Percentiles rank a stretch among this genome's conserved stretches.
phyloP scores from a whole-genome alignment of 2,329 filamentous ascomycete species.

The Pseudogymnoascus sp. region DNA sequence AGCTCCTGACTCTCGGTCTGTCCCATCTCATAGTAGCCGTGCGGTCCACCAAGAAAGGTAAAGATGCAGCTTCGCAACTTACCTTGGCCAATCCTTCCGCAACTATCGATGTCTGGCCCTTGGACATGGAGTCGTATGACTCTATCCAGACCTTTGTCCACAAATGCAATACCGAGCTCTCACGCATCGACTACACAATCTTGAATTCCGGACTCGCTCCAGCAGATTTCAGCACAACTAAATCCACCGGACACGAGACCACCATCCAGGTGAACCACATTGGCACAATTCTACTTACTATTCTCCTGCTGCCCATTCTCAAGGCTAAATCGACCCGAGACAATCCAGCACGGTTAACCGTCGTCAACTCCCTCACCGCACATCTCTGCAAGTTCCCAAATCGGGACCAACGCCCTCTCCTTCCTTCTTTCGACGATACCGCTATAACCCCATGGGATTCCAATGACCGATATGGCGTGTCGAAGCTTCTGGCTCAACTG shows the following conservation, averaged over 20 bases:
- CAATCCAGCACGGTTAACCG: constrained; percentile 13
- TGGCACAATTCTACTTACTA: constrained; percentile 20
- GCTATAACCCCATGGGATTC: constrained; percentile 15
- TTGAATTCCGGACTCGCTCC: constrained; percentile 35
- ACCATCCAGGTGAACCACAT: constrained; percentile 31
- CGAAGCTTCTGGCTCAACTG: constrained; percentile 26
- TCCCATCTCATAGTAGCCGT: constrained; percentile 39
- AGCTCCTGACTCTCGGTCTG: constrained; percentile 33
- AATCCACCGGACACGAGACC: constrained; percentile 31
- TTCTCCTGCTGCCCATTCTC: constrained; percentile 25
- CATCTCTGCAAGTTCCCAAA: constrained; percentile 22
- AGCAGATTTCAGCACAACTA: constrained; percentile 10
- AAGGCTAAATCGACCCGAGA: constrained; percentile 11
- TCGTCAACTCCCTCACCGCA: constrained; percentile 13
- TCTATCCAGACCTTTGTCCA: constrained; percentile 36
- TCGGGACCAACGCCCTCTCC: constrained; percentile 17
- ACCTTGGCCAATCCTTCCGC: constrained; percentile 27
- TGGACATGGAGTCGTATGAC: constrained; percentile 41
- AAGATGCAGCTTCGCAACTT: constrained; percentile 31
- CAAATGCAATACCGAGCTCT: constrained; percentile 26
- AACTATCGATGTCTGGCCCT: constrained; percentile 38
- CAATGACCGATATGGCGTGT: constrained; percentile 22
- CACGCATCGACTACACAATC: constrained; percentile 35
- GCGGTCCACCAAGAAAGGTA: constrained; percentile 35
- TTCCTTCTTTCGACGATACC: constrained; percentile 27